A percentile compares a stretch with the other conserved stretches of the same genome.
Conservation (phyloP, 257 asterid species). For the Cordia subcordata region DNA sequence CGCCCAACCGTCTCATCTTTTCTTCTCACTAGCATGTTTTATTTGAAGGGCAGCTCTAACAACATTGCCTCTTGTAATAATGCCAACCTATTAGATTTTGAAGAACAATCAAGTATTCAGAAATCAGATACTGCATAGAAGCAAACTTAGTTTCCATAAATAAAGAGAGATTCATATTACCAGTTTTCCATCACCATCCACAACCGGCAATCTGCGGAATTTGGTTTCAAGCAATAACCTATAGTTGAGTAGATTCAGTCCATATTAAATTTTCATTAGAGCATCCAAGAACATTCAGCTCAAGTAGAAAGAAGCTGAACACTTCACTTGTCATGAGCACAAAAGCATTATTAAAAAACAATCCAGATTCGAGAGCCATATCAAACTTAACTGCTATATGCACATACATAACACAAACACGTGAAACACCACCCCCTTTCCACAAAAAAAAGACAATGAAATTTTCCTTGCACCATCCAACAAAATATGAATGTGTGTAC, state of each 20-base stretch:
- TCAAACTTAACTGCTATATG: too few species aligned
- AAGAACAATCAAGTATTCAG: conserved; percentile 1
- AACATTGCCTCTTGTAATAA: conserved; percentile 84
- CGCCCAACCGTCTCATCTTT: too few species aligned
- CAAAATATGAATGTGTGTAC: too few species aligned
- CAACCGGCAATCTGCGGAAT: conserved; percentile 87
- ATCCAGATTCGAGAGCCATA: too few species aligned
- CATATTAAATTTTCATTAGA: not conserved
- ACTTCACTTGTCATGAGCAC: too few species aligned
- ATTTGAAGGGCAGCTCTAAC: conserved; percentile 88
- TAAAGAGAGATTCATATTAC: conserved; percentile 28
- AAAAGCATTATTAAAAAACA: too few species aligned
- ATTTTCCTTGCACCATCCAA: too few species aligned
- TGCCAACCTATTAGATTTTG: conserved; percentile 51
- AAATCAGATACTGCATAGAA: conserved; percentile 3
- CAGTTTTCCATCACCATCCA: conserved; percentile 78
- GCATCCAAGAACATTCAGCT: not conserved
- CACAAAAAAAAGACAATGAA: too few species aligned
- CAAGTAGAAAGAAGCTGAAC: too few species aligned
- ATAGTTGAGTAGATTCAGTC: conserved; percentile 3
- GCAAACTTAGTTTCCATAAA: not conserved
- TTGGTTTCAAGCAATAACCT: conserved; percentile 80
- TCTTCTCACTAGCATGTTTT: conserved; percentile 31
- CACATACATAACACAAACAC: not conserved
- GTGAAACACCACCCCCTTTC: not conserved